A percentile compares a stretch with the other conserved stretches of the same genome.
phyloP scores from a whole-genome alignment of 305 asterid species.

The Fraxinus xanthoxyloides region DNA sequence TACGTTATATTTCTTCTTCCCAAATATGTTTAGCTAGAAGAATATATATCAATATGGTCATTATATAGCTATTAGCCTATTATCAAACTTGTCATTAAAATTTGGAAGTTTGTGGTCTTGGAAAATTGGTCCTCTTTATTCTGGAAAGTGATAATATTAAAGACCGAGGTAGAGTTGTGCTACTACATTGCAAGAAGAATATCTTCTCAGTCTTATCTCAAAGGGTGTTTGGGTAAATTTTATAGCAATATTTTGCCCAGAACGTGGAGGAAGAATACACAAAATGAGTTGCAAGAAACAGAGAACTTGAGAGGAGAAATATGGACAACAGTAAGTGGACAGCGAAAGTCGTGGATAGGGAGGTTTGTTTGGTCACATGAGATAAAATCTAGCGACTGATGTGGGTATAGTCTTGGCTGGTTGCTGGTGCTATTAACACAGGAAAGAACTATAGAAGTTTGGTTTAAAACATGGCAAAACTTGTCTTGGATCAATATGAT shows the following conservation, averaged over 20 bases:
- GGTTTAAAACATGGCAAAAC: background rate
- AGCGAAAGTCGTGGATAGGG: background rate
- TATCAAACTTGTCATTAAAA: background rate
- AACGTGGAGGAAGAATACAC: background rate
- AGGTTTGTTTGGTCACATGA: background rate
- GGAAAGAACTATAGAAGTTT: background rate
- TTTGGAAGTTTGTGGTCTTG: background rate
- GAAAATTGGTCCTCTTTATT: background rate
- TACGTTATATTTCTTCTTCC: background rate
- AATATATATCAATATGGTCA: background rate
- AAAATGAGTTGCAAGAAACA: conserved; percentile 4
- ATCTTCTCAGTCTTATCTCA: background rate
- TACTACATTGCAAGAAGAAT: background rate
- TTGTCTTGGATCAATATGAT: background rate
- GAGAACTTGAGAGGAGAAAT: background rate
- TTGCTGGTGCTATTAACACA: background rate
- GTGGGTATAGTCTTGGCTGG: background rate
- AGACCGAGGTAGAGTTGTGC: background rate
- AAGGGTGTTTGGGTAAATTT: background rate
- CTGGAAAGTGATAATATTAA: background rate
- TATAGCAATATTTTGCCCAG: background rate
- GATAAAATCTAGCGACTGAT: background rate
- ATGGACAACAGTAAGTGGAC: background rate
- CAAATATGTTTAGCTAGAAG: background rate
- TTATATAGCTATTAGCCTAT: background rate